These are phyloP conservation scores for Talaromyces atroroseus DNA, from an alignment of 2,329 filamentous ascomycete species.

Conservation along the genomic window DNA sequence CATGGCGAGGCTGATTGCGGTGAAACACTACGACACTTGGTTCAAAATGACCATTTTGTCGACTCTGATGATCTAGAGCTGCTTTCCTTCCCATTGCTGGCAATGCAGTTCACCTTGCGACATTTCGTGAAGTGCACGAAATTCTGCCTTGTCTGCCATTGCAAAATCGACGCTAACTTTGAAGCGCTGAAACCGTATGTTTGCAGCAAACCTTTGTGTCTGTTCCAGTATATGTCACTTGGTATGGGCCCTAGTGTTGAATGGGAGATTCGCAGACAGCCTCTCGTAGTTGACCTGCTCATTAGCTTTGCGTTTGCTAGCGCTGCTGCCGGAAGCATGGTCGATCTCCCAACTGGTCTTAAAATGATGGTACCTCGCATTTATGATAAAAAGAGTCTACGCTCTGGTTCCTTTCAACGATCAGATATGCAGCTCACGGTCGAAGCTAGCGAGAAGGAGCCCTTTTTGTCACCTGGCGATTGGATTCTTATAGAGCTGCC, in stretches of 20 bases:
- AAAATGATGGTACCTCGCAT: conserved; percentile 47
- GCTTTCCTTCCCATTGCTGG: conserved; percentile 52
- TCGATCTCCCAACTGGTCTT: conserved; percentile 54
- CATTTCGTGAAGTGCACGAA: conserved; percentile 76
- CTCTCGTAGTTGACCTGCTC: conserved; percentile 77
- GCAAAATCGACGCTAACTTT: conserved; percentile 58
- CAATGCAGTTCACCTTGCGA: conserved; percentile 70
- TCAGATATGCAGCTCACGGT: conserved; percentile 2
- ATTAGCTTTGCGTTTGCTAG: conserved; percentile 73
- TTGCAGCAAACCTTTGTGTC: conserved; percentile 67
- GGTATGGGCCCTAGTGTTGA: conserved; percentile 82
- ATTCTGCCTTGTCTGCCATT: conserved; percentile 82
- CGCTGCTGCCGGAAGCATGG: conserved; percentile 38
- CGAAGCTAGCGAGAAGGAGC: not conserved
- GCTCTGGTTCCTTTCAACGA: not conserved
- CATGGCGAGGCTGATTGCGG: conserved; percentile 20
- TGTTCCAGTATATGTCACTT: conserved; percentile 84
- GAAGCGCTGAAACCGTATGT: conserved; percentile 57
- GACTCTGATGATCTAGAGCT: conserved; percentile 22
- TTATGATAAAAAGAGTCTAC: not conserved
- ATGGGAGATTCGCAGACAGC: conserved; percentile 72
- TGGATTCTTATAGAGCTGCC: conserved; percentile 45
- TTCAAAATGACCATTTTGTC: conserved; percentile 48
- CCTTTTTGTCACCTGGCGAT: conserved; percentile 38
- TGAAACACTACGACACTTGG: conserved; percentile 34